Base-by-base conservation (phyloP, 805 yeast genomes). In the Spathaspora gorwiae region DNA sequence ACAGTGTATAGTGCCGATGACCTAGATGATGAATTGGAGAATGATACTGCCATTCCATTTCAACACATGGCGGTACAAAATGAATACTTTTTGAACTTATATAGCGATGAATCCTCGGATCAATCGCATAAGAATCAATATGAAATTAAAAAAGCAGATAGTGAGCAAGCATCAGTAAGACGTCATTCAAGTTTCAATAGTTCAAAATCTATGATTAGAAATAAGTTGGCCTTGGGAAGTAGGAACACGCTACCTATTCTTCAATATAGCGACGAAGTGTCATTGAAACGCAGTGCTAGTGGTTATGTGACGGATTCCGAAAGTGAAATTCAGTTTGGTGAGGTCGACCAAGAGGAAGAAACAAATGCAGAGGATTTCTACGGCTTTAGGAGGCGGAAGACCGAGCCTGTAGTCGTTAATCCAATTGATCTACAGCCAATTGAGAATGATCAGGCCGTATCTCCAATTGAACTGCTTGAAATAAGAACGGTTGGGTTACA, bases 241-340 rank as follows among this genome's bases (percentile, higher is more conserved):
- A 35, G 45, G 26, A 33, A 39, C 15, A 33, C 44, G 2, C 26
- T 40, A n/a, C 31, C 31, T 9, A 29, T 9, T 9, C 32, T 29
- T 29, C 3, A 11, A 29, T 29, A 29, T 29, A 29, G 32, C 14
- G 34, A 38, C 14, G 30, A 26, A n/a, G 33, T 7, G 26, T 46
- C 48, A 3, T 31, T 46, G 26, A 12, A 39, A 9, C 35, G 49
- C 29, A 35, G 45, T 12, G 44, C 42, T 13, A 47, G 54, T 39
- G 58, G 58, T 15, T 52, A 52, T 31, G 34, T 41, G 3, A 43
- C 51, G n/a, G 53, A 47, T 38, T 44, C 47, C 26, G 51, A 50
- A 24, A 41, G 37, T 10, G 52, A 44, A 15, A 31, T 29, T 10
- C 43, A 46, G 24, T 30, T 13, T 8, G 39, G 40, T 36, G 32